A percentile compares a stretch with the other conserved stretches of the same genome.
Conservation (phyloP, 2,329 filamentous ascomycete genomes). For the Aspergillus ochraceus region DNA sequence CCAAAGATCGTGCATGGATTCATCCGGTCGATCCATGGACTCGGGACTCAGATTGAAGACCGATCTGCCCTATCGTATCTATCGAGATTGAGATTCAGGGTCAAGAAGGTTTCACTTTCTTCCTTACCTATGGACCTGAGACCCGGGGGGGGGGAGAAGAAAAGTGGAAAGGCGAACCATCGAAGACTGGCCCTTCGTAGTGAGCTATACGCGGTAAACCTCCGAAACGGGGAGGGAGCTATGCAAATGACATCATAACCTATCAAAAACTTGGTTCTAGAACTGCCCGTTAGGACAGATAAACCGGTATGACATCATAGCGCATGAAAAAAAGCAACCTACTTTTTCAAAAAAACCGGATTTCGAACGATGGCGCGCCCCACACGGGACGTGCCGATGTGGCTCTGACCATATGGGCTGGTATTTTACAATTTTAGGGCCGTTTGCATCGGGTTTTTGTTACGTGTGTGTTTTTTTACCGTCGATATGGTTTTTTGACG, state of each 20-base stretch:
- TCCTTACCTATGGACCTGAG: too few species aligned
- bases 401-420: conserved; percentile 2
- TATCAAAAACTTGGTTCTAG: background rate
- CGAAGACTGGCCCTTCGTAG: too few species aligned
- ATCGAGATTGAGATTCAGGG: too few species aligned
- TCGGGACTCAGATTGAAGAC: background rate
- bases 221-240: background rate
- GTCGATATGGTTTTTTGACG: background rate
- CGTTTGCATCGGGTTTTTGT: background rate
- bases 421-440: conserved; percentile 5
- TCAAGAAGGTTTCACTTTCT: too few species aligned
- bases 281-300: background rate
- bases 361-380: background rate
- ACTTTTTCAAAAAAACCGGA: conserved; percentile 3
- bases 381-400: conserved; percentile 24
- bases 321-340: background rate
- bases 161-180: too few species aligned
- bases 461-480: background rate
- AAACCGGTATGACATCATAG: conserved; percentile 3
- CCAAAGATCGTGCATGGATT: background rate
- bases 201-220: background rate
- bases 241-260: background rate
- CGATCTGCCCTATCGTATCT: too few species aligned
- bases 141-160: too few species aligned
- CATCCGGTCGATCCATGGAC: background rate